Percentiles rank a stretch among this genome's conserved stretches.
Evolutionary conservation across 306 rosid genomes (phyloP).

Genomic region (Cicer judaicum): DNA sequence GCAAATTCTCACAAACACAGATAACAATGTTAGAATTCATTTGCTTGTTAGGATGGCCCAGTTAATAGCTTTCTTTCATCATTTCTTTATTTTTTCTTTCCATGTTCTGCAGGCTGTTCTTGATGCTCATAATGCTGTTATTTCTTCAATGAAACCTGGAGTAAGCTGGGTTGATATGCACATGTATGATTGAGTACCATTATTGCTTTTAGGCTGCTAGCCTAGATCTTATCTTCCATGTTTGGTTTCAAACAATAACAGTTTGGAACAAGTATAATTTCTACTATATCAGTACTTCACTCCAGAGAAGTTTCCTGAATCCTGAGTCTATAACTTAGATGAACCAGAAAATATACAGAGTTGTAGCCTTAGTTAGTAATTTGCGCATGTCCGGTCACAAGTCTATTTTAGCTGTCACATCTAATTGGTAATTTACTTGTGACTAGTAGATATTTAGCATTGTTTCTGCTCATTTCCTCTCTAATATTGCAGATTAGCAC

Average conservation of each 20-base stretch:
- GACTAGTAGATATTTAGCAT: background rate
- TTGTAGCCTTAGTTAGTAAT: slow-evolving; percentile 16
- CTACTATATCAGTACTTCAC: slow-evolving; percentile 23
- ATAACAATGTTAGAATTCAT: slow-evolving; percentile 9
- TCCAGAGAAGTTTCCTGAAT: slow-evolving; percentile 18
- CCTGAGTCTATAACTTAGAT: slow-evolving; percentile 32
- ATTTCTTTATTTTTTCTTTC: slow-evolving; percentile 16
- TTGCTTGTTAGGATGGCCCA: slow-evolving; percentile 29
- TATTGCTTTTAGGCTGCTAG: slow-evolving; percentile 13
- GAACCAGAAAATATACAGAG: slow-evolving; percentile 13
- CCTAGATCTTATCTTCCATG: slow-evolving; percentile 24
- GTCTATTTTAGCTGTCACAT: slow-evolving; percentile 8
- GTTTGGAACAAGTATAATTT: slow-evolving; percentile 3
- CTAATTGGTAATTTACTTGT: slow-evolving; percentile 27
- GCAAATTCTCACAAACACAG: slow-evolving; percentile 30
- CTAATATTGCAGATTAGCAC: slow-evolving; percentile 72
- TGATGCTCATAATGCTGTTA: slow-evolving; percentile 84
- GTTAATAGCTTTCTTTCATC: slow-evolving; percentile 30
- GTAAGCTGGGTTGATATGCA: slow-evolving; percentile 85
- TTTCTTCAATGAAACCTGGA: slow-evolving; percentile 82
- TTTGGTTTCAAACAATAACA: slow-evolving; percentile 33
- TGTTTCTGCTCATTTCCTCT: slow-evolving; percentile 43
- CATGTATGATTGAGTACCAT: slow-evolving; percentile 57
- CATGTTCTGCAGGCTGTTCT: slow-evolving; percentile 81
- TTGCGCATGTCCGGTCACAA: slow-evolving; percentile 6